A percentile compares a stretch with the other conserved stretches of the same genome.
These are phyloP conservation scores for Phytophthora hibernalis DNA, from an alignment of 352 stramenopile genomes.

Conservation along the genomic window DNA sequence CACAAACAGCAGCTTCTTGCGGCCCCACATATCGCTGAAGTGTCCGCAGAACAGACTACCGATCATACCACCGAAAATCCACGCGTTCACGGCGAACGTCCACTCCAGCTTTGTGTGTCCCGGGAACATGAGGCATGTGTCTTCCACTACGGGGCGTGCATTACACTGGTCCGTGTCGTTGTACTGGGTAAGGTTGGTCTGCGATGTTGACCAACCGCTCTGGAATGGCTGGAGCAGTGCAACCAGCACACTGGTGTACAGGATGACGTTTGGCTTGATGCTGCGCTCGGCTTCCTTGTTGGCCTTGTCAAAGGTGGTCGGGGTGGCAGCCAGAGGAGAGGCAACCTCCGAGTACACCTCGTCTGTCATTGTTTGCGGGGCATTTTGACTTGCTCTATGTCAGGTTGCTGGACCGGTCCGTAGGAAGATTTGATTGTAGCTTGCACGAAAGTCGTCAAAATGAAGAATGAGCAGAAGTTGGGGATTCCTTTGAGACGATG, in stretches of 20 bases:
- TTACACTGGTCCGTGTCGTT: constrained; percentile 29
- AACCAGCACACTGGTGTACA: constrained; percentile 57
- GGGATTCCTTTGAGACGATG: not conserved
- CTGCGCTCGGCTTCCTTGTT: constrained; percentile 36
- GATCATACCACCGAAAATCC: constrained; percentile 35
- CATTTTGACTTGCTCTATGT: constrained; percentile 20
- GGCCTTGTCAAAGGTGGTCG: constrained; percentile 29
- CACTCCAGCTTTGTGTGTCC: constrained; percentile 28
- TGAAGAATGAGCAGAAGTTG: constrained; percentile 23
- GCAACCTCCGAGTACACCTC: constrained; percentile 32
- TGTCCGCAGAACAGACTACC: constrained; percentile 21
- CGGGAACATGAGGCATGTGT: constrained; percentile 30
- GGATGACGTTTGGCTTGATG: constrained; percentile 40
- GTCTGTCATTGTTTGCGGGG: constrained; percentile 28
- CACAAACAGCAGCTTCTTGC: constrained; percentile 31
- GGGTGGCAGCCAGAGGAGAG: not conserved
- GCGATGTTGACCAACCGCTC: constrained; percentile 61
- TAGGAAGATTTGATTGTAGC: not conserved
- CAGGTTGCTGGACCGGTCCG: no score
- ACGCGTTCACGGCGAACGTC: constrained; percentile 29
- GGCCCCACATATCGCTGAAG: constrained; percentile 29
- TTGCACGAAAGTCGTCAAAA: constrained; percentile 22
- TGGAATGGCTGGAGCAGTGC: constrained; percentile 57
- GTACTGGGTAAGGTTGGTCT: constrained; percentile 55
- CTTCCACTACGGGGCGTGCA: constrained; percentile 23